Evolutionary conservation across 371 early-diverging fungal species (phyloP), one percentile per base, ranked within the genome.

Genomic region (Umbelopsis sp.): DNA sequence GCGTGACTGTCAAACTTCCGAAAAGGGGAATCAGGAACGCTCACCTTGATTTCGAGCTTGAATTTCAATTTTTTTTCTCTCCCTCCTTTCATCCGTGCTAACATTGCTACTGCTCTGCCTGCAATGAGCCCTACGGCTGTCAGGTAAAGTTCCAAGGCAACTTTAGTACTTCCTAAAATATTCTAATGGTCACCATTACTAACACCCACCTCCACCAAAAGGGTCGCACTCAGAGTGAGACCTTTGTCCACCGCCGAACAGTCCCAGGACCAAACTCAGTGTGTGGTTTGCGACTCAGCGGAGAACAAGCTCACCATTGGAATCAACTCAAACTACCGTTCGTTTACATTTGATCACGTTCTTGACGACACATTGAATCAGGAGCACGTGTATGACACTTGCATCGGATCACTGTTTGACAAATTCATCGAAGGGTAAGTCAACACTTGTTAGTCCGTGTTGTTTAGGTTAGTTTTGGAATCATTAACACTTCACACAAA

Each of bases 341-440:
- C 83, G 3, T 95, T 93, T 75, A 86, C 89, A 53, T 95, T 87
- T 70, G 94, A 96, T 78, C 74, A 87, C 67, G 91, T 90, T 18
- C 94, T 90, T 75, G 87, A 86, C 6, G 77, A 85, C 10, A 83
- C 86, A 20, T 66, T 85, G 3, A 63, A 68, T n/a, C 96, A 96
- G 73, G 52, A 76, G 18, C 68, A 81, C 2, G 80, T 95, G 24
- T 93, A 89, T 76, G 86, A 89, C 16, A 66, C 74, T 0, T 81
- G 85, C 29, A 88, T 90, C 38, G 72, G 72, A 24, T 86, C 87
- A 6, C 73, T 95, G 44, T 80, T 96, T 9, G 84, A 84, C 8
- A 85, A 89, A 65, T 93, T 94, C 69, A 71, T 92, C 44, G 93
- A 93, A 70, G 96, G 96, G 68, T 97, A 86, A 74, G 57, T 18